These are phyloP conservation scores for Neonectria magnoliae DNA, from an alignment of 2,329 filamentous ascomycete species.

Conservation along the genomic window DNA sequence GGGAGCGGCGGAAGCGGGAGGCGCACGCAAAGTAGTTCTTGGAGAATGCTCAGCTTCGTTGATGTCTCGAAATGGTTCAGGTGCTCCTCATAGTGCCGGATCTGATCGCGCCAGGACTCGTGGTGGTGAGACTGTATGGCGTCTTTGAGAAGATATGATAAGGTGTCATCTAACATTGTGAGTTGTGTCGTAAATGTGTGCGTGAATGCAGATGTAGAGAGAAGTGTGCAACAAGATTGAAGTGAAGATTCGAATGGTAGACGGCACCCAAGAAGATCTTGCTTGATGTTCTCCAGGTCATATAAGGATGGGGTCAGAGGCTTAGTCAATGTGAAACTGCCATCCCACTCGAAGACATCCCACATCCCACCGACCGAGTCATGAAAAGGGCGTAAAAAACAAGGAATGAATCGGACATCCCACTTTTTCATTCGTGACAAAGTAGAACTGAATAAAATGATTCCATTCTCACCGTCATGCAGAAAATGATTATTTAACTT, in stretches of 20 bases:
- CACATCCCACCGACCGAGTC: not conserved
- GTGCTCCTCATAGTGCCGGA: constrained; percentile 28
- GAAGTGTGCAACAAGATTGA: not conserved
- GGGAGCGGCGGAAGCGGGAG: constrained; percentile 21
- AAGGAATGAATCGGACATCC: constrained; percentile 2
- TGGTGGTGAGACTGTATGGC: not conserved
- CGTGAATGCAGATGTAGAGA: constrained; percentile 8
- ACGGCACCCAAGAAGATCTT: not conserved
- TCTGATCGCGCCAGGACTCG: not conserved
- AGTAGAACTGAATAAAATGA: not conserved
- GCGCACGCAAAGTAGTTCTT: constrained; percentile 30
- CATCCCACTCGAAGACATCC: constrained; percentile 19
- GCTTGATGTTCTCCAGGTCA: not conserved
- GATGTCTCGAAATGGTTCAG: constrained; percentile 30
- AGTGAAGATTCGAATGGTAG: not conserved
- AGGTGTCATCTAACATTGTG: constrained; percentile 15
- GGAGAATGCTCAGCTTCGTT: constrained; percentile 22
- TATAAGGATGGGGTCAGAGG: not conserved
- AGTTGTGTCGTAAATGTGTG: not conserved
- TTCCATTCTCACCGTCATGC: not conserved
- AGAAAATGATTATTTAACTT: not conserved
- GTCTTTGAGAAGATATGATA: constrained; percentile 26
- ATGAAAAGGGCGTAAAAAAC: not conserved
- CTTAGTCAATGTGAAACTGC: not conserved
- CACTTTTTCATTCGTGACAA: not conserved